phyloP scores from a whole-genome alignment of 2,329 filamentous ascomycete genomes.

The Leptographium lundbergii region DNA sequence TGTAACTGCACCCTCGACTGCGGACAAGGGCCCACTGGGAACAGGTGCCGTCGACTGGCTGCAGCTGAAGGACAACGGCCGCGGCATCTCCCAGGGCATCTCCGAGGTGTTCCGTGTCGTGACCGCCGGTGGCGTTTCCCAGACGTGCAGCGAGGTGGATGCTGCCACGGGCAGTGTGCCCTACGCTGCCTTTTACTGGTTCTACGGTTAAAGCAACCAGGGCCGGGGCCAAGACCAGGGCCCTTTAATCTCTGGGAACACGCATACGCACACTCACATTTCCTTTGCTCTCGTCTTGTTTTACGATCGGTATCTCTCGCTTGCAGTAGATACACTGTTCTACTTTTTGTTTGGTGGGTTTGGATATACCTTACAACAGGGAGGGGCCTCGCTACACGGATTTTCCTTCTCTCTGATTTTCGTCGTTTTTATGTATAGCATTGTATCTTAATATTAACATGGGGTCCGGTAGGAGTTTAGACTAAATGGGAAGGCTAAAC shows the following conservation, averaged over 20 bases:
- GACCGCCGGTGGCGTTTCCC: slow-evolving; percentile 36
- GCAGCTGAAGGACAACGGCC: slow-evolving; percentile 23
- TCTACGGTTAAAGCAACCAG: slow-evolving; percentile 29
- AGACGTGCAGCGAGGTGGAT: slow-evolving; percentile 27
- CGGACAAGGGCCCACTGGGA: slow-evolving; percentile 31
- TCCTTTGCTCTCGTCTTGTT: not conserved
- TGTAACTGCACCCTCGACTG: slow-evolving; percentile 37
- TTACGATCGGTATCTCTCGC: not conserved
- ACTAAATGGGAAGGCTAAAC: not conserved
- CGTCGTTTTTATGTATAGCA: not conserved
- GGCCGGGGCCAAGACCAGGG: not conserved
- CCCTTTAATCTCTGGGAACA: not conserved
- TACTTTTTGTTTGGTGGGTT: not conserved
- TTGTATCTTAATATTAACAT: not conserved
- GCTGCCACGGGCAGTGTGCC: slow-evolving; percentile 35
- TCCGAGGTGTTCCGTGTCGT: slow-evolving; percentile 40
- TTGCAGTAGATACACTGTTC: not conserved
- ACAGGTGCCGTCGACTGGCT: slow-evolving; percentile 46
- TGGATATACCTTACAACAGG: not conserved
- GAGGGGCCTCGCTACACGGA: not conserved
- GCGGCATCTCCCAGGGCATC: slow-evolving; percentile 18
- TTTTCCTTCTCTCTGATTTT: not conserved
- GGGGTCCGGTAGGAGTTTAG: not conserved
- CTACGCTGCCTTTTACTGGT: slow-evolving; percentile 47
- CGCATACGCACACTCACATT: not conserved